Conservation (phyloP, 202 grass and related monocot genomes). For the Elaeis oleifera region DNA sequence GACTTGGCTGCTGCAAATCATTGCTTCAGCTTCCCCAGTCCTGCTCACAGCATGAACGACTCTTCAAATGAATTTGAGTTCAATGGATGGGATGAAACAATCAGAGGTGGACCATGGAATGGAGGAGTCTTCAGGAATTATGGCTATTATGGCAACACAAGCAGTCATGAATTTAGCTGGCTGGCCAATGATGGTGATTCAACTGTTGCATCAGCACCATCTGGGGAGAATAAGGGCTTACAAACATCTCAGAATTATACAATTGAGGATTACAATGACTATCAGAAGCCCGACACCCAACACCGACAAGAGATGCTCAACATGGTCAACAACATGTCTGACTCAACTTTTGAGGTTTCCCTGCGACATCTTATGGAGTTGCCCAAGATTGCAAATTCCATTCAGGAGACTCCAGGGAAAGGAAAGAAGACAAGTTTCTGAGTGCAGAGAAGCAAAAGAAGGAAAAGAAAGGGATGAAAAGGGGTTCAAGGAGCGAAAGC, state of each 20-base stretch:
- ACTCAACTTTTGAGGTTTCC: constrained; percentile 32
- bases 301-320: constrained; percentile 15
- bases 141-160: too few relatives aligned
- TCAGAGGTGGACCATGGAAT: too few relatives aligned
- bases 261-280: too few relatives aligned
- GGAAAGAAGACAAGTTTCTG: neutral
- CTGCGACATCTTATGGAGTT: constrained; percentile 37
- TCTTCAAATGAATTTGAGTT: constrained; percentile 23
- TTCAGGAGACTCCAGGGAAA: constrained; percentile 12
- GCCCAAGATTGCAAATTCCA: constrained; percentile 8
- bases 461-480: constrained; percentile 10
- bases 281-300: neutral
- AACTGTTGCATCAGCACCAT: too few relatives aligned
- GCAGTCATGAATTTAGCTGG: too few relatives aligned
- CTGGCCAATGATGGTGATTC: too few relatives aligned
- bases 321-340: neutral
- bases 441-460: neutral
- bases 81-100: constrained; percentile 7
- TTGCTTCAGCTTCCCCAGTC: constrained; percentile 31
- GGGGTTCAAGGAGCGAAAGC: neutral
- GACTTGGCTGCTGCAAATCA: neutral
- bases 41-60: neutral
- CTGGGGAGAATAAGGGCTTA: too few relatives aligned
- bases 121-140: too few relatives aligned
- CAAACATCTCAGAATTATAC: too few relatives aligned